A percentile compares a stretch with the other conserved stretches of the same genome.
phyloP scores from a whole-genome alignment of 2,329 filamentous ascomycete species.

The Neofusicoccum laricinum region DNA sequence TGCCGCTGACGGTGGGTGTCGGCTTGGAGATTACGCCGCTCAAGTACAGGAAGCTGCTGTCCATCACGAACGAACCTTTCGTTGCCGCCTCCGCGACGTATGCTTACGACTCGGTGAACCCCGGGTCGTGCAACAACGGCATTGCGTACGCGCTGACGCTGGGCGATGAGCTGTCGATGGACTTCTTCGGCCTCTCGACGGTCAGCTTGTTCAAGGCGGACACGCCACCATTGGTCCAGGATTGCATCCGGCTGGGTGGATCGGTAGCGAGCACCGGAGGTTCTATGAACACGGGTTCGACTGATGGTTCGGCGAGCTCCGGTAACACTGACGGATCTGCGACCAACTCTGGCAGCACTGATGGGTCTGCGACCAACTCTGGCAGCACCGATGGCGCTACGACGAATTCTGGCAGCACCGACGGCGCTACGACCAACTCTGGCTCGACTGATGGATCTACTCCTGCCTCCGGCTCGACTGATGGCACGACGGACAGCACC shows the following conservation, averaged over 20 bases:
- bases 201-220: background rate
- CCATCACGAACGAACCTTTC: background rate
- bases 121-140: background rate
- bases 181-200: background rate
- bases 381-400: too few species aligned
- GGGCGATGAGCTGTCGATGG: background rate
- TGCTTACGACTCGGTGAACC: background rate
- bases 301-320: background rate
- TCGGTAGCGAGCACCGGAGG: background rate
- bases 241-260: background rate
- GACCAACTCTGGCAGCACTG: too few species aligned
- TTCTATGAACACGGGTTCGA: background rate
- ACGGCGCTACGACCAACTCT: too few species aligned
- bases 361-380: too few species aligned
- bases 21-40: background rate
- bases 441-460: too few species aligned
- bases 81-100: background rate
- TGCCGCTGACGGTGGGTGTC: background rate
- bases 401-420: too few species aligned
- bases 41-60: background rate
- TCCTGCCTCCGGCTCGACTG: too few species aligned
- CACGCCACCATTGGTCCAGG: background rate
- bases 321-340: background rate
- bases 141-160: background rate
- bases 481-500: too few species aligned